Base-by-base conservation (phyloP, 805 yeast genomes). In the Wickerhamomyces strasburgensis region DNA sequence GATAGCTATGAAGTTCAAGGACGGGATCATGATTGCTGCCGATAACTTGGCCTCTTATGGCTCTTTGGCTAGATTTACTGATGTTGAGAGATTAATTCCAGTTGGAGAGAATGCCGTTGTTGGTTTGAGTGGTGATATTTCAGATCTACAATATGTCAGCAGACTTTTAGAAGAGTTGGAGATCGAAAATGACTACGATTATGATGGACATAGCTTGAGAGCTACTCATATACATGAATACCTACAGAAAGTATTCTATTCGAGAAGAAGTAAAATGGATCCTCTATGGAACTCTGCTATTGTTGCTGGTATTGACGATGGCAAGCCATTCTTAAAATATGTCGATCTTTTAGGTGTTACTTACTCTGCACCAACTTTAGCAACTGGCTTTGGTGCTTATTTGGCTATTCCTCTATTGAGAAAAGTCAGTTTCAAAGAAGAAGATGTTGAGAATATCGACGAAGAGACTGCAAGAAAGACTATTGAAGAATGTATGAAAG, bases 361-460 rank as follows among this genome's bases (percentile, higher is more conserved):
- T 3, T 93, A 85, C 61, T 72, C 85, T 4, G 73, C 98, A 0
- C 93, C 95, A 21, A 72, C 95, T 3, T 66, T 93, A 39, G 96
- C 97, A 31, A 89, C 98, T 3, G 99, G 99, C 1, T 90, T 88
- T 59, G 99, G 98, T 41, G 83, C 94, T 9, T 89, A 93, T 61
- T 71, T 93, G 61, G 99, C 98, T 3, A 65, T 88, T 30, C 99
- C 99, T 18, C 65, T 93, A 52, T 71, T 93, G 58, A 80, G 99
- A 67, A 79, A 84, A 58, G 73, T 81, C 41, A 85, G 84, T 25
- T 95, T 87, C 40, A 65, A 68, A 29, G 97, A 88, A 51, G 78
- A 72, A 19, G 96, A 88, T 54, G 84, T 74, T 40, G 72, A 64
- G 27, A 79, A 78, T 28, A 73, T 87, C 19, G 65, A 75, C 26